Evolutionary conservation across 306 rosid genomes (phyloP), one percentile per base, ranked within the genome.

Genomic region (Parietaria judaica): DNA sequence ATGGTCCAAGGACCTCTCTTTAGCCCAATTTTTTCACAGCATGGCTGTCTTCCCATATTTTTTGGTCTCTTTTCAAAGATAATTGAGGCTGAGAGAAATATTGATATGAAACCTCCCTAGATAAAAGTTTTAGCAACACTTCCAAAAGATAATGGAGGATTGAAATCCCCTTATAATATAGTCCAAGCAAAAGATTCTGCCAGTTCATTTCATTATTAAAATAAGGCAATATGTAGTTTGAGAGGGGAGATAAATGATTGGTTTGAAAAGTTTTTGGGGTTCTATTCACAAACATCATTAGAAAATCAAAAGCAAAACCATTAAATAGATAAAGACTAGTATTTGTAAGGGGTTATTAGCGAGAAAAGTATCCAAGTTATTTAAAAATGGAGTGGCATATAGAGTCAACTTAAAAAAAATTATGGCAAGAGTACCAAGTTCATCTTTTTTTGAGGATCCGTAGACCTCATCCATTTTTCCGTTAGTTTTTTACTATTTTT

Each of bases 1-100:
- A 88, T 78, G 4, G 99, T 88, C 99, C 99, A 92, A 4, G 99
- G 99, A 54, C 99, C 99, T 77, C 95, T 73, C 70, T 92, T 92
- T 66, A 88, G 66, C 48, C 99, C 99, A 74, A 88, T 70, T 80
- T 88, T 92, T 61, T 88, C 96, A 67, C 95, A 92, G 75, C 99
- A 92, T 54, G 99, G 99, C 37, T 84, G 86, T 60, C 99, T 83
- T 72, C 95, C 99, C 99, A 92, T 92, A 64, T 4, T 49, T 49
- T 49, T 49, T 49, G 14, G 14, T 49, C 14, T 49, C 67, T 68
- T 36, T 37, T 17, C 72, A 41, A 14, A 36, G 36, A 51, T 49
- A 16, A 16, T 46, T 2, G 36, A 11, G 44, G 44, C 34, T 35
- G 31, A 63, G 53, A 72, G 54, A 45, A 58, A 52, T 60, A 46